Percentiles rank a stretch among this genome's conserved stretches.
Conservation (phyloP, 2,329 filamentous ascomycete species). For the Atkinsonella hypoxylon region DNA sequence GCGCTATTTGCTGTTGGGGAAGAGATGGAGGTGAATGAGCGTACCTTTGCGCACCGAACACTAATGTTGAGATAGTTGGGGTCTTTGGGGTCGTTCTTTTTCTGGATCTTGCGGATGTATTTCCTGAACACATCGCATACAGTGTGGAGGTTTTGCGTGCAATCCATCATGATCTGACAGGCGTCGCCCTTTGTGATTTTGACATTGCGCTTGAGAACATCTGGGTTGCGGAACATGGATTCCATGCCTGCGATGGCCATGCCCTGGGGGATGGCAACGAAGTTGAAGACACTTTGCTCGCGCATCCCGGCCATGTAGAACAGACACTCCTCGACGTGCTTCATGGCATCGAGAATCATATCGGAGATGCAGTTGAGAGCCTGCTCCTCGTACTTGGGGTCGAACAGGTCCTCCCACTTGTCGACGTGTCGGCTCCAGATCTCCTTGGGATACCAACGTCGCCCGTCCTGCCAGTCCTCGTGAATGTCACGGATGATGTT, state of each 20-base stretch:
- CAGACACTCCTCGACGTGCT: slow-evolving; percentile 83
- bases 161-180: slow-evolving; percentile 82
- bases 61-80: slow-evolving; percentile 90
- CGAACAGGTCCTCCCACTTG: slow-evolving; percentile 81
- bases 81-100: slow-evolving; percentile 89
- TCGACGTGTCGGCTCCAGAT: slow-evolving; percentile 95
- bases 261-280: slow-evolving; percentile 87
- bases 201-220: slow-evolving; percentile 74
- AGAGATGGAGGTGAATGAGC: background rate
- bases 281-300: slow-evolving; percentile 98
- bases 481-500: slow-evolving; percentile 96
- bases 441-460: slow-evolving; percentile 89
- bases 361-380: slow-evolving; percentile 82
- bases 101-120: slow-evolving; percentile 71
- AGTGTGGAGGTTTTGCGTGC: slow-evolving; percentile 75
- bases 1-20: no score
- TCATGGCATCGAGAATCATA: slow-evolving; percentile 84
- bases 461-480: slow-evolving; percentile 78
- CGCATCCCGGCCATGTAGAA: slow-evolving; percentile 93
- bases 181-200: slow-evolving; percentile 96
- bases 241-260: slow-evolving; percentile 98
- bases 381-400: slow-evolving; percentile 62
- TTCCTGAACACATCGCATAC: slow-evolving; percentile 72
- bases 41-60: slow-evolving; percentile 73
- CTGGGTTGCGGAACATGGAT: slow-evolving; percentile 80